Base-by-base conservation (phyloP, 768 basidiomycete genomes). In the Pulveroboletus sp. region DNA sequence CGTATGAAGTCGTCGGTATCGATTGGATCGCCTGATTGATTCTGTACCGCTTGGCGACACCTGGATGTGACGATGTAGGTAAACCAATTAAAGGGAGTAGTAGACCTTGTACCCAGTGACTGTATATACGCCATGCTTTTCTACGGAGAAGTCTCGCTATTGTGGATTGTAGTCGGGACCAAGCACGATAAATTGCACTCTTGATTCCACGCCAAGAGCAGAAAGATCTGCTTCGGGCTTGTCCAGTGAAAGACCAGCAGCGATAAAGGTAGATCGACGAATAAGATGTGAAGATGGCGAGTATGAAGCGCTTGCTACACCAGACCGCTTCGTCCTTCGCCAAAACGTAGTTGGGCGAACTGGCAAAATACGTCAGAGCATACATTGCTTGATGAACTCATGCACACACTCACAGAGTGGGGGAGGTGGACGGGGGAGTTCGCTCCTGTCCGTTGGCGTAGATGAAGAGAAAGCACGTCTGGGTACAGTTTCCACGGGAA, bases 301-400 rank as follows among this genome's bases (percentile, higher is more conserved):
- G 62, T 86, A 89, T 0, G 79, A 82, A 6, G 84, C 78, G 5
- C 74, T 77, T 40, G 84, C 76, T 1, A 89, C 84, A 14, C 86
- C 88, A 17, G 85, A 86, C 13, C 82, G 79, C 28, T 70, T 76
- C 2, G 84, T 87, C 55, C 81, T 82, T 30, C 85, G 76, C 88
- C 88, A 90, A 64, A 90, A 89, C 0, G 88, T 85, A 7, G 80
- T 86, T 0, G 88, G 87, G n/a, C 88, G 84, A 32, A 88, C 87
- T 89, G 53, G 2, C 1, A n/a, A 30, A 9, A 31, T 41, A 47
- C 15, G 36, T 52, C 41, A 49, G 39, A 21, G 30, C 11, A 8
- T 14, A 1, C 2, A 30, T 26, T 4, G 13, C 8, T 6, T 8
- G 39, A 18, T 13, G 6, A 15, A 46, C 38, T 9, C 45, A 33